A percentile compares a stretch with the other conserved stretches of the same genome.
Evolutionary conservation across 23 red algal genomes (phyloP).

Genomic region (Gracilariopsis chorda): DNA sequence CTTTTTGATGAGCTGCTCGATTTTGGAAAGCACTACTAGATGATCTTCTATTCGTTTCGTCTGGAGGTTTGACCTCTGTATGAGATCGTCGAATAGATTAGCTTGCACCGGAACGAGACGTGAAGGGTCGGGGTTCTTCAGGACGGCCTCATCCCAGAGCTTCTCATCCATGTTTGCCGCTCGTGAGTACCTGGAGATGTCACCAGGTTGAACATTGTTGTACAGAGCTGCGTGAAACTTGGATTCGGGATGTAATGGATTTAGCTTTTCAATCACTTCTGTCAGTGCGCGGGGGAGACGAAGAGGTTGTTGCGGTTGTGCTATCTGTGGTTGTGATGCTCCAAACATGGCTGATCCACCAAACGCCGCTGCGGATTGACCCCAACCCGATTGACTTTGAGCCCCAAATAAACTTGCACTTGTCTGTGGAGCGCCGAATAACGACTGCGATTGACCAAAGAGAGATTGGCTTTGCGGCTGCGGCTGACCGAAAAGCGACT

Average conservation of each 20-base stretch:
- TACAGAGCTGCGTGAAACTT: conserved; percentile 64
- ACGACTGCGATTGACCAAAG: conserved; percentile 34
- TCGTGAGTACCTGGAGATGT: conserved; percentile 26
- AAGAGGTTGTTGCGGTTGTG: conserved; percentile 28
- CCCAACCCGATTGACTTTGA: conserved; percentile 1
- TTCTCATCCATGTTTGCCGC: conserved; percentile 46
- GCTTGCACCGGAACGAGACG: conserved; percentile 78
- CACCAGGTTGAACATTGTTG: conserved; percentile 38
- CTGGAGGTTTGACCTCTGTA: conserved; percentile 38
- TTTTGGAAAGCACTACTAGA: conserved; percentile 16
- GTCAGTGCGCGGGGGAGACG: conserved; percentile 40
- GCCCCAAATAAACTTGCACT: conserved; percentile 18
- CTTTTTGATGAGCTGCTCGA: conserved; percentile 31
- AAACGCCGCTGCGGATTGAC: conserved; percentile 2
- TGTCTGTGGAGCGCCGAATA: conserved; percentile 25
- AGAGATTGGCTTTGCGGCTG: conserved; percentile 15
- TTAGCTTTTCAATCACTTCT: conserved; percentile 43
- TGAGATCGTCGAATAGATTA: conserved; percentile 80
- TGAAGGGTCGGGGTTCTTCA: conserved; percentile 71
- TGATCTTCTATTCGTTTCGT: conserved; percentile 60
- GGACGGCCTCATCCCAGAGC: conserved; percentile 61
- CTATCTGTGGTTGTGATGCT: conserved; percentile 13
- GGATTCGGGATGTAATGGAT: conserved; percentile 41
- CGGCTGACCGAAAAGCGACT: conserved; percentile 38
- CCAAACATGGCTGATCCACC: conserved; percentile 30